Conservation (phyloP, 805 yeast species). For the Yarrowia sp. region DNA sequence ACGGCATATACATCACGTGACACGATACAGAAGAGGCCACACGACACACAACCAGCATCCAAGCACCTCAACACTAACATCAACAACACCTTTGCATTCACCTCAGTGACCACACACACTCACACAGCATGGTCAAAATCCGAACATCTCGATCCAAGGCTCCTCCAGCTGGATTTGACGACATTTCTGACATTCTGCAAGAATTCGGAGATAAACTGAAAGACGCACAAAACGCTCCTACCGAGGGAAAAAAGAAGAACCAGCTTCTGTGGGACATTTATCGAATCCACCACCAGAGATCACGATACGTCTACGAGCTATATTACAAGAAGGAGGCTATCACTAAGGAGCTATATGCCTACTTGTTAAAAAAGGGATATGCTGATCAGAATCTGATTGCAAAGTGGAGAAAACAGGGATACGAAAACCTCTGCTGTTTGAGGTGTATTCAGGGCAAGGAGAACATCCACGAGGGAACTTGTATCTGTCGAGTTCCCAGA, state of each 20-base stretch:
- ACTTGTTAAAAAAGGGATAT: constrained; percentile 70
- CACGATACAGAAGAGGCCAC: not conserved
- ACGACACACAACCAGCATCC: too few relatives aligned
- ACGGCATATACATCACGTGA: not conserved
- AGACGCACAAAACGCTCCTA: constrained; percentile 48
- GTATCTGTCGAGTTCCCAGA: constrained; percentile 87
- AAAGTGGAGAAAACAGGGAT: constrained; percentile 85
- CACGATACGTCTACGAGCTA: constrained; percentile 76
- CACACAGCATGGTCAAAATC: constrained; percentile 21
- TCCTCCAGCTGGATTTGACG: constrained; percentile 78
- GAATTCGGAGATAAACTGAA: constrained; percentile 67
- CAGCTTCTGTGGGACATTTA: constrained; percentile 74
- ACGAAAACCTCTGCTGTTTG: constrained; percentile 84
- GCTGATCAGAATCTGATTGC: constrained; percentile 78
- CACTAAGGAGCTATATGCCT: constrained; percentile 70
- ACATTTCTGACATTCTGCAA: constrained; percentile 68
- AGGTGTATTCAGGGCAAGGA: constrained; percentile 73
- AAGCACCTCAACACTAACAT: too few relatives aligned
- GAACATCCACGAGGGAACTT: constrained; percentile 68
- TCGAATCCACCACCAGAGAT: constrained; percentile 73
- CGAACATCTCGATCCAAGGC: constrained; percentile 55
- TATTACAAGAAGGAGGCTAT: constrained; percentile 75
- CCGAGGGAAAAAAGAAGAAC: constrained; percentile 56
- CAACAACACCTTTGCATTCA: too few relatives aligned
- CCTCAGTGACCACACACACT: too few relatives aligned